phyloP scores from a whole-genome alignment of 352 stramenopile genomes.

The Pythium sukuiense region DNA sequence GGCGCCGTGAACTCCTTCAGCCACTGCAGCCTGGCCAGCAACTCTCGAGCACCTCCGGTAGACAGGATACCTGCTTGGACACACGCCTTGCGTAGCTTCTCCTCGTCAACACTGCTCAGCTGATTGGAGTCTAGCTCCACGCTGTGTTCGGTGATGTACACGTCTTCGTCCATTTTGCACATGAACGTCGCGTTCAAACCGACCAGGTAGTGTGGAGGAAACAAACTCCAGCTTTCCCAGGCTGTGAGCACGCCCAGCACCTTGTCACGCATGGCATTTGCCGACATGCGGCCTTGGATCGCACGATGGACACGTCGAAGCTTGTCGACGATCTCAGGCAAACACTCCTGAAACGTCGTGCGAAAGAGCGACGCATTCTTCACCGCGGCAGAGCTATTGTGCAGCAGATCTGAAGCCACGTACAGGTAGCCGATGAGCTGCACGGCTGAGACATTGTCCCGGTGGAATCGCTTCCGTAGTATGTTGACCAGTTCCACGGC shows the following conservation, averaged over 20 bases:
- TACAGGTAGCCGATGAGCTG: constrained; percentile 71
- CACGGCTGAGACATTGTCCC: constrained; percentile 36
- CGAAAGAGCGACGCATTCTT: constrained; percentile 90
- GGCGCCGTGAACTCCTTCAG: constrained; percentile 71
- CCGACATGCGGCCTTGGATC: constrained; percentile 74
- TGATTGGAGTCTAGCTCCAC: background rate
- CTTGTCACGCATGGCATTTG: constrained; percentile 80
- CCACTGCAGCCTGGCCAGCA: constrained; percentile 59
- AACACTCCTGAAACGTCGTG: constrained; percentile 78
- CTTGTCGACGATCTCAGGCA: constrained; percentile 74
- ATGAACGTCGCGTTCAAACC: constrained; percentile 81
- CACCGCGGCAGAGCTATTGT: constrained; percentile 87
- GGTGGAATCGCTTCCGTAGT: constrained; percentile 48
- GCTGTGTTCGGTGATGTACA: constrained; percentile 26
- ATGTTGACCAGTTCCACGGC: constrained; percentile 65
- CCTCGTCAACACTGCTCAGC: constrained; percentile 36
- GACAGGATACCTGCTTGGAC: constrained; percentile 61
- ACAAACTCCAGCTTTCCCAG: constrained; percentile 82
- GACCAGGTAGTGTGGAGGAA: constrained; percentile 71
- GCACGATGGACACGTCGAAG: constrained; percentile 51
- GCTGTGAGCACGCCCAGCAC: constrained; percentile 71
- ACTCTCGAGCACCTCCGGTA: constrained; percentile 39
- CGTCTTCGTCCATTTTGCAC: constrained; percentile 63
- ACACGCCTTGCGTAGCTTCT: constrained; percentile 67
- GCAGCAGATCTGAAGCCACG: constrained; percentile 86